Conservation (phyloP, 768 basidiomycete genomes). For the Mycena sanguinolenta region DNA sequence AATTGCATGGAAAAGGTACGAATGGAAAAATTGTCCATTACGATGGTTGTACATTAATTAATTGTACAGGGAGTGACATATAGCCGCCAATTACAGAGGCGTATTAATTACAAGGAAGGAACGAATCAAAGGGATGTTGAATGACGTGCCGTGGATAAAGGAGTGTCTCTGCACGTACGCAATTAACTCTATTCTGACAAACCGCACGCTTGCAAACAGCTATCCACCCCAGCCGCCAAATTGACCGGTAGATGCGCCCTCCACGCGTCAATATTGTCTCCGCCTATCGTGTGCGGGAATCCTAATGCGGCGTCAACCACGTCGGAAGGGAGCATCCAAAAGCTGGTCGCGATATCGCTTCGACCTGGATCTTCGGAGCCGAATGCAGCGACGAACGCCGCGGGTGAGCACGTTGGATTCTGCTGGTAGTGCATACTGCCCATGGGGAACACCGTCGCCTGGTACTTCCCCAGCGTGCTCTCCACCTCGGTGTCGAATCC, state of each 20-base stretch:
- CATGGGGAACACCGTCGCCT: neutral
- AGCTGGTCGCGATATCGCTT: neutral
- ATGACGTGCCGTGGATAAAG: too few species aligned
- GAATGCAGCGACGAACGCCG: neutral
- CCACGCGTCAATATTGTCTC: neutral
- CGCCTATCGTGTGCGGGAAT: neutral
- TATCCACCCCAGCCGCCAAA: neutral
- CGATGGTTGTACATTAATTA: too few species aligned
- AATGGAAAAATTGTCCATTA: too few species aligned
- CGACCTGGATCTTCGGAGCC: neutral
- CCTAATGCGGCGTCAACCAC: neutral
- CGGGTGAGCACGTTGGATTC: neutral
- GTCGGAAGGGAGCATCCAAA: neutral
- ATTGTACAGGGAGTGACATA: too few species aligned
- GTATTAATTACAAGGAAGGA: too few species aligned
- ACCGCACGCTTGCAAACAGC: neutral
- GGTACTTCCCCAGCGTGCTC: neutral
- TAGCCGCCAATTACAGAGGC: too few species aligned
- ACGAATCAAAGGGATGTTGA: too few species aligned
- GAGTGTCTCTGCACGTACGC: too few species aligned
- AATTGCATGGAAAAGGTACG: too few species aligned
- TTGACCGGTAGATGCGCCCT: neutral
- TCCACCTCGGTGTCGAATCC: neutral
- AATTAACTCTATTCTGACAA: neutral
- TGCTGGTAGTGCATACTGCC: neutral